phyloP scores from a whole-genome alignment of 2,329 filamentous ascomycete genomes.

The Diaporthe helianthi region DNA sequence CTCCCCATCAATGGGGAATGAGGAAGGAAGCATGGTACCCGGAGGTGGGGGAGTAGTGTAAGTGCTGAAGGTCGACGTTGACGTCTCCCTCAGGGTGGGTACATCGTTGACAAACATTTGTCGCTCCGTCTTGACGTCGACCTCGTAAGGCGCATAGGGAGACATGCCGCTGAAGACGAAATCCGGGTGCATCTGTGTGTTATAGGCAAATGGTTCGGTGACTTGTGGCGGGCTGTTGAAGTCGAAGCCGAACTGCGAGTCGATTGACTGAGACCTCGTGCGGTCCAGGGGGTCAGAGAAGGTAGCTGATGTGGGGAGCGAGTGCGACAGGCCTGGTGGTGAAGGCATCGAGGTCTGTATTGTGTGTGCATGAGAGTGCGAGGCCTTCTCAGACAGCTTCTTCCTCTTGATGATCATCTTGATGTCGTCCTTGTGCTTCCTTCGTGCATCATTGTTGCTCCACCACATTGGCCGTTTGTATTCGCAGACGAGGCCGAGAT shows the following conservation, averaged over 20 bases:
- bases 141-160: constrained; percentile 76
- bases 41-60: constrained; percentile 79
- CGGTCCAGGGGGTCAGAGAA: constrained; percentile 77
- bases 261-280: constrained; percentile 78
- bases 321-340: constrained; percentile 81
- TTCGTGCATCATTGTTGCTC: constrained; percentile 88
- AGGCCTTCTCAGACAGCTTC: constrained; percentile 88
- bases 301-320: constrained; percentile 79
- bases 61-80: constrained; percentile 92
- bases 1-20: constrained; percentile 68
- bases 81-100: constrained; percentile 83
- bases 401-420: constrained; percentile 98
- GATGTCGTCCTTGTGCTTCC: constrained; percentile 90
- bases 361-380: constrained; percentile 48
- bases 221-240: constrained; percentile 68
- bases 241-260: constrained; percentile 82
- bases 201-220: constrained; percentile 67
- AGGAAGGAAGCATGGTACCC: constrained; percentile 67
- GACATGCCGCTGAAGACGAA: constrained; percentile 62
- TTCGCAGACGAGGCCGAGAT: constrained; percentile 86
- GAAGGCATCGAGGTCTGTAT: constrained; percentile 67
- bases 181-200: constrained; percentile 67
- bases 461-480: constrained; percentile 98
- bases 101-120: constrained; percentile 94
- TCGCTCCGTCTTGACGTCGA: constrained; percentile 94